Evolutionary conservation across 2,329 filamentous ascomycete genomes (phyloP), one percentile per base, ranked within the genome.

Genomic region (Colletotrichum melonis): DNA sequence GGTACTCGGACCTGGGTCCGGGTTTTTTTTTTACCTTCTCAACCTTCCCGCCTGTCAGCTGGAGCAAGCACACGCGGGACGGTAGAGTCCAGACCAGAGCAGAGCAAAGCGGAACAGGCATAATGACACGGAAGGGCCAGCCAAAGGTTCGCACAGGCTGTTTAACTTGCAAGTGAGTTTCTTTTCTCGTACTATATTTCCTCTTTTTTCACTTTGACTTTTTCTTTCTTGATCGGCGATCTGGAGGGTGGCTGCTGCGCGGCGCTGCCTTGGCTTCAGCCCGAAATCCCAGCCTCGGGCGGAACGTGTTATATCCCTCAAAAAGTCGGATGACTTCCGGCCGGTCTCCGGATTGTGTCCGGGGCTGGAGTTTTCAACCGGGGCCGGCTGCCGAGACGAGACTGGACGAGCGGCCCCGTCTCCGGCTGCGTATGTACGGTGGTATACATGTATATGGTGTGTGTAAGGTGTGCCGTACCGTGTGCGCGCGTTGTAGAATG

Each of bases 151-250:
- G 84, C 63, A 87, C 85, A 5, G 88, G 88, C 11, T 89, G 88
- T 78, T 81, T 87, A 62, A 89, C 88, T 58, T 89, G 88, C 86
- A 89, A 89, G 87, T 88, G 76, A 75, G 87, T 70, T 5, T 22
- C 5, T 16, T 7, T 8, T 49, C 32, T 59, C 55, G 30, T 52
- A 46, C n/a, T 38, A 22, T 16, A 42, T 16, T 42, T 6, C 14
- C 28, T 16, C 5, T 38, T 63, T 14, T n/a, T 57, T 16, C 5
- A 16, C 38, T 42, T 42, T 42, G 32, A 35, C 16, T 9, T 19
- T 22, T 4, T 22, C 24, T 55, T 14, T 24, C 14, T 55, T 64
- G 32, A n/a, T 67, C 5, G 42, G 19, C 42, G 42, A 19, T 19
- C 8, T 19, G 19, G 7, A 35, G 9, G 32, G 32, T 11, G 42